Evolutionary conservation across 345 rosid genomes (phyloP), one percentile per base, ranked within the genome.

Genomic region (Euclidium syriacum): DNA sequence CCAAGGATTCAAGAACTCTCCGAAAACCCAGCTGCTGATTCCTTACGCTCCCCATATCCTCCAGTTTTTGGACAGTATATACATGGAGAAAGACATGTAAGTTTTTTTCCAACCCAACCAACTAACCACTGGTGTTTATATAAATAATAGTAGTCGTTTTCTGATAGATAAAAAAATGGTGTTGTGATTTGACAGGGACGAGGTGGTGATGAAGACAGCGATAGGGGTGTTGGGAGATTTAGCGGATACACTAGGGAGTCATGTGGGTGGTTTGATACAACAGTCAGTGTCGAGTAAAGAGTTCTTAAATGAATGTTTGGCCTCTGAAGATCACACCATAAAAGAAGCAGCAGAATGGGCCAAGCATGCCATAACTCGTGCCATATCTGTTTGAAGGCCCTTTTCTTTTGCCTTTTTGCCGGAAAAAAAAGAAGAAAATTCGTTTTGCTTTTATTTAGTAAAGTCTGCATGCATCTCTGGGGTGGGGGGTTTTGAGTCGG

Each of bases 41-140:
- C 85, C 89, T 30, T 81, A 66, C 50, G 92, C 89, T 4, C 85
- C 87, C 2, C 85, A 85, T 57, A 77, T 86, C 49, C 81, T 86
- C 23, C 92, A 86, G 65, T 86, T 86, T 71, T 71, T 83, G 80
- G 92, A 86, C 69, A 80, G 92, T 66, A 76, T 86, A 62, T 86
- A 86, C 72, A 80, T 79, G 82, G 89, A 78, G 75, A 86, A 83
- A 65, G 92, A 86, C 79, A 85, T 85, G 91, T 85, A 44, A 75
- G 88, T 70, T 72, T 33, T 10, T 59, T 9, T 20, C 56, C 11
- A 0, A 30, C 51, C 17, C 52, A 46, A 22, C n/a, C 24, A 17
- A 10, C 14, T 16, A 6, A 23, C 20, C 38, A 42, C 16, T 30
- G 38, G 40, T 17, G 8, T 9, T 29, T 26, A 16, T 2, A 18